Base-by-base conservation (phyloP, 1,284 basidiomycete species). In the Trichosporon coremiiforme region DNA sequence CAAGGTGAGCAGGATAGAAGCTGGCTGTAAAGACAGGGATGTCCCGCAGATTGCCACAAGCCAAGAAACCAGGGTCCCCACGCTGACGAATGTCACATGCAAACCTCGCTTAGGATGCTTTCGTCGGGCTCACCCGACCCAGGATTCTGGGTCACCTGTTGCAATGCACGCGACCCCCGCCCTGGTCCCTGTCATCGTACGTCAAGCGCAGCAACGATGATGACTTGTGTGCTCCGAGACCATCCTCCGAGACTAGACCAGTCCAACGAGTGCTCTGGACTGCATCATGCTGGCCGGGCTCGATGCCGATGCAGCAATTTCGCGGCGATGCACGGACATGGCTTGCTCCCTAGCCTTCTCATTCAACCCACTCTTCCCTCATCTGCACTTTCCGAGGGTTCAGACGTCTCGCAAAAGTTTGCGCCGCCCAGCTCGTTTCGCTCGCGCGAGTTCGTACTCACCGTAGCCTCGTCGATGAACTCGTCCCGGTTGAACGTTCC, bases 391-490 rank as follows among this genome's bases (percentile, higher is more conserved):
- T 25, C 25, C 25, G 25, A 25, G 3, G 25, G 25, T 25, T 25
- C 25, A 25, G 25, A 25, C 25, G 25, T 25, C 25, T 25, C 25
- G 25, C 25, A 25, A 25, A 25, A 25, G 25, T 25, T 25, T 25
- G 25, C 25, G 25, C 4, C 20, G 57, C 57, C 17, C 31, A 31
- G 17, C 57, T 62, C 57, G 57, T 31, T 57, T 5, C 31, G 57
- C 57, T 60, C 55, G 29, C 12, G 25, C 25, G 25, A 15, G 29
- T 15, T 12, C 31, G 45, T 8, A 75, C 84, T 78, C 68, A 84
- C 85, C 47, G 84, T 83, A 20, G 76, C 78, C 13, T 74, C 76
- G 70, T 85, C 83, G 22, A 84, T 83, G 69, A 76, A 85, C 50
- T 77, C 73, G 3, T 80, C 82, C 0, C 79, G 74, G 9, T 68